Evolutionary conservation across 2,329 filamentous ascomycete genomes (phyloP).

Genomic region (Cadophora malorum): DNA sequence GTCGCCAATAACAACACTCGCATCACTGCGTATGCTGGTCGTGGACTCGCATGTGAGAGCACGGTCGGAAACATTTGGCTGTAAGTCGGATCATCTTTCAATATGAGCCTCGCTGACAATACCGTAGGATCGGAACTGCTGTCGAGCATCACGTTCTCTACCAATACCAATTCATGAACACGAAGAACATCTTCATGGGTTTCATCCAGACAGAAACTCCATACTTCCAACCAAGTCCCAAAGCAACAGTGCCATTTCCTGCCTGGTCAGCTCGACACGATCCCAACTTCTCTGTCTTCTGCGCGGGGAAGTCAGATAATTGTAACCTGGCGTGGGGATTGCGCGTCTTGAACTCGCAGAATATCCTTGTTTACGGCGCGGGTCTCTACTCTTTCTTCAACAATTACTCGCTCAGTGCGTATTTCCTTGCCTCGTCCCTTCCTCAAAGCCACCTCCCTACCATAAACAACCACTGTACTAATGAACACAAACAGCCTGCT

Average conservation of each 20-base stretch:
- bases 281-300: conserved; percentile 55
- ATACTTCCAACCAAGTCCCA: conserved; percentile 70
- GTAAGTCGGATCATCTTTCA: conserved; percentile 52
- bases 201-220: conserved; percentile 40
- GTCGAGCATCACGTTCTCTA: conserved; percentile 60
- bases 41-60: conserved; percentile 46
- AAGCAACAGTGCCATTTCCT: conserved; percentile 67
- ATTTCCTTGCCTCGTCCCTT: neutral
- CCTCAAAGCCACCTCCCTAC: no score
- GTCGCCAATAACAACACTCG: conserved; percentile 50
- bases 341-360: conserved; percentile 58
- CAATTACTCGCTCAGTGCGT: conserved; percentile 53
- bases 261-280: conserved; percentile 50
- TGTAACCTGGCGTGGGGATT: conserved; percentile 70
- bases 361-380: conserved; percentile 58
- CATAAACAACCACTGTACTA: neutral
- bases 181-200: conserved; percentile 40
- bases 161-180: conserved; percentile 56
- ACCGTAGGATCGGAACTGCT: conserved; percentile 68
- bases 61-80: conserved; percentile 58
- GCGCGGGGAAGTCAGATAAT: conserved; percentile 47
- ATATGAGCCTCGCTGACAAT: conserved; percentile 67
- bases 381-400: conserved; percentile 67
- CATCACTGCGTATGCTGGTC: conserved; percentile 60
- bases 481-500: conserved; percentile 7